Evolutionary conservation across 192 early-diverging fungal species (phyloP), one percentile per base, ranked within the genome.

Genomic region (Backusella mclennaniae): DNA sequence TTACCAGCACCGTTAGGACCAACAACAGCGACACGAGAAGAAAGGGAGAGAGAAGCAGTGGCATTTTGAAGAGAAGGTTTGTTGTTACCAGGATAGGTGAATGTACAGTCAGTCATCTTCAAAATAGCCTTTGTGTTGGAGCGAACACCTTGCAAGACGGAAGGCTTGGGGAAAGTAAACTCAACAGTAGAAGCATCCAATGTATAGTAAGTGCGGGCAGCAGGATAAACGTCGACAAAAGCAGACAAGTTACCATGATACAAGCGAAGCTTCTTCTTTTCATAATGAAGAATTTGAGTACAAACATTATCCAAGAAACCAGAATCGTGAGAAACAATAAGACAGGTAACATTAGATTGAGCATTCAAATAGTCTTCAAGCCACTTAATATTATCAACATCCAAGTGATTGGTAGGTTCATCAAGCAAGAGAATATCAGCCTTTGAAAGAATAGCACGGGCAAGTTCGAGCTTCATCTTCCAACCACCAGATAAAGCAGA

Each of bases 371-470:
- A 94, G 39, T 94, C 85, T 74, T 90, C 89, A 3, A 95, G 76
- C 94, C 94, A 95, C 69, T 88, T 89, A 67, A 94, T 87, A 76
- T 93, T 94, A 44, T 73, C 79, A 21, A 92, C 88, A 78, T 95
- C 94, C 90, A 95, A 86, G 80, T 95, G 94, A 81, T 95, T 95
- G 14, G 94, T 98, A 26, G 96, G 96, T 85, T 98, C 96, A 83
- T 98, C 96, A 53, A 98, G 84, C 38, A 98, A 88, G 52, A 98
- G 85, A 41, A 98, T 91, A 73, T 95, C 95, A 8, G 96, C 94
- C 36, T 95, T 91, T 78, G 88, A 84, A 46, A 95, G 77, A 89
- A 95, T 92, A 26, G 94, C 93, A 79, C 92, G 89, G 8, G 93
- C 93, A 68, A 95, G 82, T 80, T 90, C 92, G 69, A 94, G 86